Evolutionary conservation across 2,329 filamentous ascomycete genomes (phyloP).

Genomic region (Aspergillus ochraceoroseus): DNA sequence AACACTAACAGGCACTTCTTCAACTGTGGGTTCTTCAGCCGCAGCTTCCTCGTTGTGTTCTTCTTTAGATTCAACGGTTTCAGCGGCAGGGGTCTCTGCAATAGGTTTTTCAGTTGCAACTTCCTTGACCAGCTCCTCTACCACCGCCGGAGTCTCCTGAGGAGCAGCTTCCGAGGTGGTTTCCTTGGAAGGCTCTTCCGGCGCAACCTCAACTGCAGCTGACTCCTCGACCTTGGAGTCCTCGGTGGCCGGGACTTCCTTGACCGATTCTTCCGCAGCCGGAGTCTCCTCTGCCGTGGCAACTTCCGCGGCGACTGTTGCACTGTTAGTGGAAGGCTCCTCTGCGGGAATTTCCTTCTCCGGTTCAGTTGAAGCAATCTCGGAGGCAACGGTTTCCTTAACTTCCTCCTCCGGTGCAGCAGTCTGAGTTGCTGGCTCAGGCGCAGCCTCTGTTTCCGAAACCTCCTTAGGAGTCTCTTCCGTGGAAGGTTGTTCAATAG

Average conservation of each 20-base stretch:
- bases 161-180: not conserved
- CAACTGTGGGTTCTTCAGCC: slow-evolving; percentile 2
- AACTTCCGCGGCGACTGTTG: not conserved
- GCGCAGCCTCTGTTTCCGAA: too few relatives aligned
- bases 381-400: not conserved
- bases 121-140: not conserved
- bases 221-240: slow-evolving; percentile 2
- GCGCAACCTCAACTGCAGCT: not conserved
- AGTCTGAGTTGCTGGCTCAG: not conserved
- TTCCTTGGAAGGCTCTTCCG: not conserved
- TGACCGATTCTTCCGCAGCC: slow-evolving; percentile 13
- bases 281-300: not conserved
- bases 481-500: not conserved
- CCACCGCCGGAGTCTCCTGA: not conserved
- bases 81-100: not conserved
- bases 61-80: too few relatives aligned
- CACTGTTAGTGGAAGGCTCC: slow-evolving; percentile 9
- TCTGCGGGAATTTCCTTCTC: slow-evolving; percentile 9
- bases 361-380: not conserved
- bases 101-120: slow-evolving; percentile 4
- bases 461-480: not conserved
- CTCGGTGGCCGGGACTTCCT: not conserved
- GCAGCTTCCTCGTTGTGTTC: slow-evolving; percentile 4
- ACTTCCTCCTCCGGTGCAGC: not conserved
- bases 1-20: not conserved